Evolutionary conservation across 164 flowering plant genomes (phyloP), one percentile per base, ranked within the genome.

Genomic region (Litsea cubeba): DNA sequence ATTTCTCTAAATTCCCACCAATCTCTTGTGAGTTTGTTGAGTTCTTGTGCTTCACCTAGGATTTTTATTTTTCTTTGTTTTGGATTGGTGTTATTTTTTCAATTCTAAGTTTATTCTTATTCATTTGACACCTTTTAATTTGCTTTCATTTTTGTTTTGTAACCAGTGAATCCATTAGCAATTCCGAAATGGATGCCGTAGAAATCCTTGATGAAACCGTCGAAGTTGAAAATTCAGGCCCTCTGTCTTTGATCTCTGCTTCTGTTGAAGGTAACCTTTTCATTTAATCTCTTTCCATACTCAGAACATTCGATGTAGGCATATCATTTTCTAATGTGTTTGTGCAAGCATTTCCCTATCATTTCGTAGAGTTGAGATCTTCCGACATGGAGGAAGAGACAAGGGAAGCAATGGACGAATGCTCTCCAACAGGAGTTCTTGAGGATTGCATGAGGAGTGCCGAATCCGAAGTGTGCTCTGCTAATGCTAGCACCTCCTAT

Each of bases 361-460:
- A 3, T 40, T 62, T 77, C 3, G 22, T 62, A 80, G 81, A 77
- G 15, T 73, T 77, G 66, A 74, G 76, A 68, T 54, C 62, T 64
- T 75, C 75, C 60, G 79, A 75, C 12, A 70, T 72, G 72, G 73
- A 77, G 79, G 75, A 80, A 75, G 83, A 78, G 72, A 80, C 73
- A 25, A 68, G 10, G 5, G 81, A 83, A 3, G 24, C 11, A 3
- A 12, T 18, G 3, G 58, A 68, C 5, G 50, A 28, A 67, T 25
- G 25, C 64, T 87, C 94, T 23, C 94, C 94, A 3, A 82, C 79
- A 71, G 87, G 85, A 28, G 88, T 90, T 74, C 82, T 90, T 10
- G 91, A 89, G 69, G 91, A 86, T 69, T 88, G 74, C 78, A 79
- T 81, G 20, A 83, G 77, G 51, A 75, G 76, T 50, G 1, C 24